Evolutionary conservation across 2,329 filamentous ascomycete genomes (phyloP).

Genomic region (Cercospora berteroae): DNA sequence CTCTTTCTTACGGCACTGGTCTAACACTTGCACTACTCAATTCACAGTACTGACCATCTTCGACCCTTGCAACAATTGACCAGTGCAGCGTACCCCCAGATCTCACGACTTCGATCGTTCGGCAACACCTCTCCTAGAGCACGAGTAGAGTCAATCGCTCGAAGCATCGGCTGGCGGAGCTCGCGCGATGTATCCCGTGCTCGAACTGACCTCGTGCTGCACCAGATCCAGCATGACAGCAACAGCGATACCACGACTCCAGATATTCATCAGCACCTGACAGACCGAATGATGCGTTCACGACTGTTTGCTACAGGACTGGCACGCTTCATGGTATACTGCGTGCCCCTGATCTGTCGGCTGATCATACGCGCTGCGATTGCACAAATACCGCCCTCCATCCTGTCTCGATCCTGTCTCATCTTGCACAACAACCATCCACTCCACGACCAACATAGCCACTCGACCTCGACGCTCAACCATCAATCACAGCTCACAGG

Average conservation of each 20-base stretch:
- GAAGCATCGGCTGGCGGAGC: background rate
- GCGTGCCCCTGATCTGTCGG: background rate
- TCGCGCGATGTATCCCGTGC: background rate
- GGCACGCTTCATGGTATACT: background rate
- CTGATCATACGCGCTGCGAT: background rate
- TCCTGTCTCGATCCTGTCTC: background rate
- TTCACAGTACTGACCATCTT: background rate
- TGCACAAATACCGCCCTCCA: background rate
- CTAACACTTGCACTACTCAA: background rate
- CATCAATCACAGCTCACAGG: background rate
- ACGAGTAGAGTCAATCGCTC: background rate
- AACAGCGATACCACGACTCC: background rate
- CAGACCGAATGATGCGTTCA: background rate
- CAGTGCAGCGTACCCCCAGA: background rate
- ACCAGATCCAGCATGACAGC: background rate
- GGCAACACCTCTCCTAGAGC: background rate
- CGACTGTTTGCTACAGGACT: constrained; percentile 17
- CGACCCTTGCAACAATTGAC: background rate
- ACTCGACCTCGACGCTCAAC: background rate
- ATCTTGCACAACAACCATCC: constrained; percentile 1
- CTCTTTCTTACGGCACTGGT: background rate
- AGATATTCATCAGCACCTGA: background rate
- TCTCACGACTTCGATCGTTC: background rate
- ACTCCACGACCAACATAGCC: background rate
- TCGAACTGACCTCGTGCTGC: background rate